Evolutionary conservation across 768 basidiomycete genomes (phyloP), one percentile per base, ranked within the genome.

Genomic region (Thelephora ganbajun): DNA sequence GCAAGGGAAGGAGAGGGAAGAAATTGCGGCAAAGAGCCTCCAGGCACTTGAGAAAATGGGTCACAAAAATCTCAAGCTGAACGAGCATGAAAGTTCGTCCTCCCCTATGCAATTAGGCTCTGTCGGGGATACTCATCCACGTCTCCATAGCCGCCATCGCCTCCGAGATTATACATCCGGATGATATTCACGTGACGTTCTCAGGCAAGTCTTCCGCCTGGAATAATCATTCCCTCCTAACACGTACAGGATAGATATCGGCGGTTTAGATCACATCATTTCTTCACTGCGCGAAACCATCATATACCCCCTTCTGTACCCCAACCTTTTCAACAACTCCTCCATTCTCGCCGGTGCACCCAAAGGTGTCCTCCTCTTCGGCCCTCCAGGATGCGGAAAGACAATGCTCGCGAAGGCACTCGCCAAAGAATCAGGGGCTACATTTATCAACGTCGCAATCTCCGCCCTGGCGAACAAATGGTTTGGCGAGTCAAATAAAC

Each of bases 391-490:
- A 5, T 99, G 96, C 54, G 96, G 96, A 20, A 99, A 99, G 69
- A 98, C 96, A 1, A 93, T 99, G 91, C 74, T 99, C n/a, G 96
- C 96, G 1, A 94, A 94, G 61, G 94, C 94, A 1, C 74, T 99
- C 6, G 96, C 96, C 11, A 96, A 94, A 61, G 93, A 99, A 68
- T 90, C 86, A 2, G 88, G 90, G 14, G 96, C 96, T 6, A 94
- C 92, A 0, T 99, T 99, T 60, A 94, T 97, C 67, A 89, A 89
- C 61, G 74, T 89, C 50, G 75, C 83, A 5, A 75, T 82, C 33
- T 82, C 80, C 2, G 79, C 77, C 7, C 68, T 88, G 52, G 80
- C 80, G 23, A 82, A 77, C 65, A 83, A 85, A 59, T 87, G 85
- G 87, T 88, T 82, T 54, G 87, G 87, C 33, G 87, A 90, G 60